A percentile compares a stretch with the other conserved stretches of the same genome.
phyloP scores from a whole-genome alignment of 352 stramenopile genomes.

The Aphanomyces astaci region DNA sequence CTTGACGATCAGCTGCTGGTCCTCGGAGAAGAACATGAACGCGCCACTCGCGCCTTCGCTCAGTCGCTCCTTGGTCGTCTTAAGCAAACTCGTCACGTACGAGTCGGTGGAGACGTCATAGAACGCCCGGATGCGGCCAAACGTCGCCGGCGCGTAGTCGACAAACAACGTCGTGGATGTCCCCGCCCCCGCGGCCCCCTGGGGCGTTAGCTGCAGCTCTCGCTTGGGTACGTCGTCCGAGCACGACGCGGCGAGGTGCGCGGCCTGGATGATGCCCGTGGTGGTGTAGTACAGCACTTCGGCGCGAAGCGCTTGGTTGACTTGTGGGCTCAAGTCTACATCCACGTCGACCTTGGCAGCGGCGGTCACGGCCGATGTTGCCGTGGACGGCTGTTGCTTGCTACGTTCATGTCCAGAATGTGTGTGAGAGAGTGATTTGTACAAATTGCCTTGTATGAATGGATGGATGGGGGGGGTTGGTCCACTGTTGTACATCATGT shows the following conservation, averaged over 20 bases:
- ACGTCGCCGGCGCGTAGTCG: conserved; percentile 78
- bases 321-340: conserved; percentile 76
- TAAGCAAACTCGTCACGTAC: conserved; percentile 76
- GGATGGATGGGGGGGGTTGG: no score
- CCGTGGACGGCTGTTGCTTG: background rate
- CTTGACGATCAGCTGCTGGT: conserved; percentile 84
- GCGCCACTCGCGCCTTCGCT: conserved; percentile 80
- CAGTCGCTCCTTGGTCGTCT: conserved; percentile 77
- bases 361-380: background rate
- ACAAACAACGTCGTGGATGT: conserved; percentile 57
- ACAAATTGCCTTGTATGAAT: no score
- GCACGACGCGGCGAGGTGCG: conserved; percentile 60
- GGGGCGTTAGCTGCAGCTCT: conserved; percentile 70
- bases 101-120: conserved; percentile 75
- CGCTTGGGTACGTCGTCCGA: conserved; percentile 60
- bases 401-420: no score
- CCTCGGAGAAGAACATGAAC: conserved; percentile 87
- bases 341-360: conserved; percentile 73
- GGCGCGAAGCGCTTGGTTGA: conserved; percentile 75
- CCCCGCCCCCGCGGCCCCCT: conserved; percentile 37
- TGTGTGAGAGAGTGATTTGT: no score
- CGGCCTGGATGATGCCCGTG: conserved; percentile 80
- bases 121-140: conserved; percentile 78
- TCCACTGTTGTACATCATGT: no score
- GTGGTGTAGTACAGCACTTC: conserved; percentile 86